Evolutionary conservation across 2,329 filamentous ascomycete genomes (phyloP), one percentile per base, ranked within the genome.

Genomic region (Chalaropsis ovoidea): DNA sequence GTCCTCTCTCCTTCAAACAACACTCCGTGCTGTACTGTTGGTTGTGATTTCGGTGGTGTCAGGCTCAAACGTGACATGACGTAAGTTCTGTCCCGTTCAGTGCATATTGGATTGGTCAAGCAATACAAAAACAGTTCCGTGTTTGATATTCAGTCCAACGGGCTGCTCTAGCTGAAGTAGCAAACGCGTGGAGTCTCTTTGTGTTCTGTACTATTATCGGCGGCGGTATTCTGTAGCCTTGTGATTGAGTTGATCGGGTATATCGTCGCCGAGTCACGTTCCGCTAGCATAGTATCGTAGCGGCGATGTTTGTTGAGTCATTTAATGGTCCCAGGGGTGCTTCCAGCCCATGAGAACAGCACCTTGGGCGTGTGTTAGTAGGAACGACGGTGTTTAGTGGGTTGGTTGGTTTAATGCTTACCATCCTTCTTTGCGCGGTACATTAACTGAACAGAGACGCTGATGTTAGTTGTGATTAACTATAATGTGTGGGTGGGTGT

Each of bases 341-440:
- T 91, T 96, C 88, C 86, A 90, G 75, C 94, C 94, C 72, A 99
- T 75, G 69, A 97, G 79, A 65, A 86, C 93, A 27, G 93, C 82
- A 65, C 83, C 83, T 86, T 68, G 64, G 42, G 58, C 17, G 65
- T 67, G 67, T 62, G 69, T 71, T 64, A 68, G 67, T 45, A 63
- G 39, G 8, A 31, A 45, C 15, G 22, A 19, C 45, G 13, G 47
- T 58, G 45, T 60, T 1, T 17, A 39, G 17, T 15, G 27, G 0
- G 35, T 41, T 7, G 35, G 35, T 6, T 10, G 8, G 35, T 10
- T 39, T 10, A 39, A 8, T 39, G 39, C 75, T 70, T 78, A 86
- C 92, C 92, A 73, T 99, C 94, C 80, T 96, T 88, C 85, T 93
- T 95, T 72, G 91, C 90, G 73, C 94, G 86, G 80, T 96, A 97